Percentiles rank a stretch among this genome's conserved stretches.
These are phyloP conservation scores for Colletotrichum karsti DNA, from an alignment of 2,329 filamentous ascomycete genomes.

Conservation along the genomic window DNA sequence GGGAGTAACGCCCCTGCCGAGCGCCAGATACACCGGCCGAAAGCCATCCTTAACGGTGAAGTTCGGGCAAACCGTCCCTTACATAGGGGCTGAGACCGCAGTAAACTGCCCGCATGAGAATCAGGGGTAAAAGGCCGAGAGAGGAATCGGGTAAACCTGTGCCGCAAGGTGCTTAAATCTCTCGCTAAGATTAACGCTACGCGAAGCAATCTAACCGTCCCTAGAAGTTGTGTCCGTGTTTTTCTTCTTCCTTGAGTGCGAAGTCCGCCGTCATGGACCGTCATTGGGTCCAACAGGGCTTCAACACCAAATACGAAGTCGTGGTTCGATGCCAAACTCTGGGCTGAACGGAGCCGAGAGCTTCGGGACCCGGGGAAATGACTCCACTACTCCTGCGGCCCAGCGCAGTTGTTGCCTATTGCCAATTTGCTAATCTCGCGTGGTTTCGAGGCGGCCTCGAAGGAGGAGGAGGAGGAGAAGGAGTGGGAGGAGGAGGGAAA, in stretches of 20 bases:
- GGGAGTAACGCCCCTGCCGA: slow-evolving; percentile 15
- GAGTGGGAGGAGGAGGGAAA: too few species aligned
- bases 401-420: neutral
- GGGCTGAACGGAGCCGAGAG: slow-evolving; percentile 2
- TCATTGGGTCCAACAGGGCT: neutral
- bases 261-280: slow-evolving; percentile 3
- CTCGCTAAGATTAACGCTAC: slow-evolving; percentile 10
- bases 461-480: too few species aligned
- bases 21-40: neutral
- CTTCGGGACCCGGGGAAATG: neutral
- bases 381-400: slow-evolving; percentile 17
- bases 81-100: too few species aligned
- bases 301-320: neutral
- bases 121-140: slow-evolving; percentile 4
- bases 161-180: slow-evolving; percentile 6
- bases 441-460: neutral
- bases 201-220: neutral
- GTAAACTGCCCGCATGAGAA: too few species aligned
- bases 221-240: neutral
- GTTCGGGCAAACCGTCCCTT: neutral
- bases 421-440: slow-evolving; percentile 19
- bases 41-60: neutral
- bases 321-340: neutral
- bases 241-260: neutral
- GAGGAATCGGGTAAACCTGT: neutral